phyloP scores from a whole-genome alignment of 1,139 yeast genomes.

The Tardiomyces digboiensis region DNA sequence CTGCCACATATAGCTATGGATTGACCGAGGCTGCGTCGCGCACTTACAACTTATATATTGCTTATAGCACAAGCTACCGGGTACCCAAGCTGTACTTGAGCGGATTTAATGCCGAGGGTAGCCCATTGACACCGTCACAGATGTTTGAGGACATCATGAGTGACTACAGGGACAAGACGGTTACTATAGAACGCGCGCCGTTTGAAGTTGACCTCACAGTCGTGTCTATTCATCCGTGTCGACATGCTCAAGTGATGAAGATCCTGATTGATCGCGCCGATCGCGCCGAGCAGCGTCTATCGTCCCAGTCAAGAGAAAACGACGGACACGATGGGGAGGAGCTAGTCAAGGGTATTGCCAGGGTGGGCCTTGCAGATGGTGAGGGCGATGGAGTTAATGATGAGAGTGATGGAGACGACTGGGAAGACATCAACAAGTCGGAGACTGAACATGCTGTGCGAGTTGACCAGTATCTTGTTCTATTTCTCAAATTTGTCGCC shows the following conservation, averaged over 20 bases:
- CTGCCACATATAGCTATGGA: conserved; percentile 8
- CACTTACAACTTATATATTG: conserved; percentile 78
- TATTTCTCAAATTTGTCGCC: conserved; percentile 87
- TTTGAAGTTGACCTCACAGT: conserved; percentile 69
- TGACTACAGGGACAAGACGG: conserved; percentile 93
- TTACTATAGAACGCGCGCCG: conserved; percentile 90
- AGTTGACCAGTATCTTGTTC: conserved; percentile 83
- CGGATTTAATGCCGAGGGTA: conserved; percentile 78
- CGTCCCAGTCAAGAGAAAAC: conserved; percentile 15
- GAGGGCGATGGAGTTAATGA: conserved; percentile 30
- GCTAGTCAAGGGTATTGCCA: conserved; percentile 31
- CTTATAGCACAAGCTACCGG: conserved; percentile 89
- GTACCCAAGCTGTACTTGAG: conserved; percentile 93
- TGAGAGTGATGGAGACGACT: conserved; percentile 27
- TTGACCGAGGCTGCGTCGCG: conserved; percentile 36
- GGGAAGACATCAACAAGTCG: conserved; percentile 26
- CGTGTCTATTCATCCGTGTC: conserved; percentile 94
- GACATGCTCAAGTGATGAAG: conserved; percentile 91
- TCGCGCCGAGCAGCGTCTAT: conserved; percentile 34
- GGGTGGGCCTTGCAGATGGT: conserved; percentile 34
- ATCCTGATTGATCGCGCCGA: conserved; percentile 69
- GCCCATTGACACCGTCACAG: conserved; percentile 75
- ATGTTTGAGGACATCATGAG: conserved; percentile 93
- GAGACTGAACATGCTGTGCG: conserved; percentile 45
- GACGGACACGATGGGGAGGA: conserved; percentile 16